Conservation (phyloP, 768 basidiomycete species). For the Agaricus subrufescens region DNA sequence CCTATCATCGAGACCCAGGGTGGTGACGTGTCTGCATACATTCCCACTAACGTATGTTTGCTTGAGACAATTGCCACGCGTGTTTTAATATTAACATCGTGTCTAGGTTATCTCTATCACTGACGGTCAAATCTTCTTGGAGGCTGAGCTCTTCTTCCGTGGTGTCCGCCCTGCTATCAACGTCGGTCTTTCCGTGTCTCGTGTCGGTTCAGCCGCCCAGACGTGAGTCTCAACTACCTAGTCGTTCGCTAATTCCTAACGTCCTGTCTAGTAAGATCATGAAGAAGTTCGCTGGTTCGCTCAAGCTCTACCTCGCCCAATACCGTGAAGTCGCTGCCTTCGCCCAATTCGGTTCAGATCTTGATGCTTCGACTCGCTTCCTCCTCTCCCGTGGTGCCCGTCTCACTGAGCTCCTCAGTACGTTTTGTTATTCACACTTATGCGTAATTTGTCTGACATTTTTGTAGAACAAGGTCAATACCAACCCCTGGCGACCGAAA, state of each 20-base stretch:
- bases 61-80: not conserved
- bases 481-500: slow-evolving; percentile 89
- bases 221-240: slow-evolving; percentile 57
- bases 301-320: slow-evolving; percentile 99
- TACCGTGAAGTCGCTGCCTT: slow-evolving; percentile 99
- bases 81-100: not conserved
- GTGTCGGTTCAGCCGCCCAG: slow-evolving; percentile 99
- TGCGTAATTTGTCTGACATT: slow-evolving; percentile 13
- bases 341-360: slow-evolving; percentile 99
- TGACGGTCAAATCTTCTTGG: slow-evolving; percentile 99
- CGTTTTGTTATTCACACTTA: slow-evolving; percentile 20
- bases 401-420: slow-evolving; percentile 93
- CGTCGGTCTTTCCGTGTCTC: slow-evolving; percentile 99
- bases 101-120: slow-evolving; percentile 97
- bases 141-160: slow-evolving; percentile 99
- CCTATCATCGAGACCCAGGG: slow-evolving; percentile 99
- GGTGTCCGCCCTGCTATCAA: slow-evolving; percentile 99
- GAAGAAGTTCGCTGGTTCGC: slow-evolving; percentile 99
- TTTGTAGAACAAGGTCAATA: slow-evolving; percentile 94
- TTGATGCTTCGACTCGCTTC: slow-evolving; percentile 99
- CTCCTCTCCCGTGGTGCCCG: slow-evolving; percentile 96
- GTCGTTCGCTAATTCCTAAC: not conserved
- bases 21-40: slow-evolving; percentile 99
- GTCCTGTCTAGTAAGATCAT: slow-evolving; percentile 75
- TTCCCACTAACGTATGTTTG: slow-evolving; percentile 77